Conservation (phyloP, 345 rosid genomes). For the Carallia brachiata region DNA sequence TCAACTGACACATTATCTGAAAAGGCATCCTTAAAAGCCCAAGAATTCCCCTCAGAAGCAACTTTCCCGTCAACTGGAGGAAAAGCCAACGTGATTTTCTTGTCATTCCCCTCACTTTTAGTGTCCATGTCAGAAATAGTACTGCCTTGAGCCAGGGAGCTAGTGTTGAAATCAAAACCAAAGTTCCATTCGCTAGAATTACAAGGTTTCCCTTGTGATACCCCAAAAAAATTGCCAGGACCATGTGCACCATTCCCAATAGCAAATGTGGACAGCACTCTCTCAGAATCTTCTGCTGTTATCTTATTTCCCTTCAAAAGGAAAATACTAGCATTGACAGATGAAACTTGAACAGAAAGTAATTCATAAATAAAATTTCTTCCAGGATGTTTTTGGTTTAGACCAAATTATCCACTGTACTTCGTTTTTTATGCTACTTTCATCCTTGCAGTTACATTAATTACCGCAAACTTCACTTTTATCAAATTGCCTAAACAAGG, state of each 20-base stretch:
- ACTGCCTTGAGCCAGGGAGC: slow-evolving; percentile 18
- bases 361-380: too few species aligned
- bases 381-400: too few species aligned
- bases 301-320: slow-evolving; percentile 30
- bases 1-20: slow-evolving; percentile 37
- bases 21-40: slow-evolving; percentile 49
- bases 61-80: slow-evolving; percentile 20
- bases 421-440: too few species aligned
- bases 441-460: too few species aligned
- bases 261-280: slow-evolving; percentile 16
- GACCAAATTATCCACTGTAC: too few species aligned
- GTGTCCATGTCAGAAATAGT: slow-evolving; percentile 9
- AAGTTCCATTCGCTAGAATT: slow-evolving; percentile 39
- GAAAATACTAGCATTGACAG: slow-evolving; percentile 22
- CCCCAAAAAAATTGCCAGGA: slow-evolving; percentile 18
- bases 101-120: slow-evolving; percentile 26
- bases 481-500: too few species aligned
- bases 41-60: slow-evolving; percentile 34
- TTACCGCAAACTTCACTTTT: too few species aligned
- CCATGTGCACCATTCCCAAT: slow-evolving; percentile 17
- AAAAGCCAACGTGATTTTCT: slow-evolving; percentile 17
- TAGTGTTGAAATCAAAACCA: slow-evolving; percentile 29
- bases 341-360: neutral
- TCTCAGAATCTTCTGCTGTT: slow-evolving; percentile 16
- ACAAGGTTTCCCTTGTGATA: slow-evolving; percentile 24